Conservation (phyloP, 2,329 filamentous ascomycete genomes). For the Pseudogymnoascus sp. region DNA sequence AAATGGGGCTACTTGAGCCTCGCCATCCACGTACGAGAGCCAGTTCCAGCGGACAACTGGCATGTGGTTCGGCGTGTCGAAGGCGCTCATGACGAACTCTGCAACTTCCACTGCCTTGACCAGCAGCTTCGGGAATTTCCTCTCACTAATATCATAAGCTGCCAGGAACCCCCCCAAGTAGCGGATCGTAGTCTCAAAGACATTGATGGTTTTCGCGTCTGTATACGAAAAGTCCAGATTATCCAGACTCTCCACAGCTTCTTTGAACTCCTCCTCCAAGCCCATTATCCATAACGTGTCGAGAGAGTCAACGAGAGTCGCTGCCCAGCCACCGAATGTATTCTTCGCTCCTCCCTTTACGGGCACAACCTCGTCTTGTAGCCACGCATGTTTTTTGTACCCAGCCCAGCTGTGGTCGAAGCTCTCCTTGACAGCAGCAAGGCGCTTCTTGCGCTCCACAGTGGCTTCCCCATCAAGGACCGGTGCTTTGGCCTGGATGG, state of each 20-base stretch:
- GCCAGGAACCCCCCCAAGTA: conserved; percentile 81
- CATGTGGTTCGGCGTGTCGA: conserved; percentile 90
- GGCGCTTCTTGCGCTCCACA: conserved; percentile 56
- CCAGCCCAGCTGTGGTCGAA: conserved; percentile 74
- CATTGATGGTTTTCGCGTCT: conserved; percentile 61
- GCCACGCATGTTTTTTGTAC: conserved; percentile 73
- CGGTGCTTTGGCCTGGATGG: conserved; percentile 66
- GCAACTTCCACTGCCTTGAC: conserved; percentile 66
- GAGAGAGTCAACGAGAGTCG: conserved; percentile 73
- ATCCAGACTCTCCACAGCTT: conserved; percentile 61
- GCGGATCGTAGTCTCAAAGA: conserved; percentile 88
- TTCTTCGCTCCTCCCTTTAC: conserved; percentile 61
- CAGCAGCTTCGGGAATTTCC: conserved; percentile 57
- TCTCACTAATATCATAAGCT: conserved; percentile 78
- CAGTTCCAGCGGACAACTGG: conserved; percentile 74
- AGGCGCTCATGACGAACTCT: conserved; percentile 64
- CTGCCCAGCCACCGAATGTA: conserved; percentile 87
- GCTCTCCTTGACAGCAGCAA: conserved; percentile 62
- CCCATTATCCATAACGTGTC: conserved; percentile 87
- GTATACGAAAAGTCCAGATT: conserved; percentile 78
- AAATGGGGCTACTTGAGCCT: conserved; percentile 54
- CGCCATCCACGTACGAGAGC: conserved; percentile 57
- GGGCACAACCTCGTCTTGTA: conserved; percentile 78
- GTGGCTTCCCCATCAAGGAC: conserved; percentile 54
- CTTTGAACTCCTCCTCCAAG: conserved; percentile 69